Evolutionary conservation across 345 rosid genomes (phyloP).

Genomic region (Salix brachista): DNA sequence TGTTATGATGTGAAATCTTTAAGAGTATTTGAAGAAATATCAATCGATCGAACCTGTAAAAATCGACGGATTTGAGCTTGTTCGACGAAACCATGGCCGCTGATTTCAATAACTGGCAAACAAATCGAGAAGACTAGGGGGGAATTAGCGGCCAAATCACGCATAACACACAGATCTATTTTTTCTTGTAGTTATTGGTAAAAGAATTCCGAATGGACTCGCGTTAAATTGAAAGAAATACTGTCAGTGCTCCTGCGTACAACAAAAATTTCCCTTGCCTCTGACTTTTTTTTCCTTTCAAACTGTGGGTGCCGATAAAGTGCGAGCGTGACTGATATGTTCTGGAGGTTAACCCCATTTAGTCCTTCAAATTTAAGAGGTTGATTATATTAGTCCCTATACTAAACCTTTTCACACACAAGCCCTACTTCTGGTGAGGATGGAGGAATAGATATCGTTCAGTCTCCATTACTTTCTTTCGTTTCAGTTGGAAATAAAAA

Average conservation of each 20-base stretch:
- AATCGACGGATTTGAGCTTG: slow-evolving; percentile 36
- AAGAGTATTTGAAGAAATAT: neutral
- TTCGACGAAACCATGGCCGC: slow-evolving; percentile 24
- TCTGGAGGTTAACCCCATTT: too few relatives aligned
- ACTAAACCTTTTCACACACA: neutral
- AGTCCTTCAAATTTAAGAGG: neutral
- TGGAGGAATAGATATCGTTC: neutral
- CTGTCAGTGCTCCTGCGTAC: too few relatives aligned
- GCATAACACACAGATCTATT: neutral
- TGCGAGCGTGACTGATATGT: too few relatives aligned
- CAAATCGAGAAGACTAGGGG: neutral
- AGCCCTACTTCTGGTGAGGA: neutral
- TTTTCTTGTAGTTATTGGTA: neutral
- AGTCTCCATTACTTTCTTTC: neutral
- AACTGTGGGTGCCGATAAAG: too few relatives aligned
- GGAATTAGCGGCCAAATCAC: neutral
- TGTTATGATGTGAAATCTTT: neutral
- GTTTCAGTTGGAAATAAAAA: too few relatives aligned
- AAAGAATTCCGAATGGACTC: neutral
- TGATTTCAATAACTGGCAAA: neutral
- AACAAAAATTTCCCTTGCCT: too few relatives aligned
- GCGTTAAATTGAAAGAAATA: too few relatives aligned
- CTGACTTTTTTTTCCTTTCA: too few relatives aligned
- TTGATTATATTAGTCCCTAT: neutral
- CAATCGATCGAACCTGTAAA: slow-evolving; percentile 22